phyloP scores from a whole-genome alignment of 768 basidiomycete genomes.

The Lactarius akahatsu region DNA sequence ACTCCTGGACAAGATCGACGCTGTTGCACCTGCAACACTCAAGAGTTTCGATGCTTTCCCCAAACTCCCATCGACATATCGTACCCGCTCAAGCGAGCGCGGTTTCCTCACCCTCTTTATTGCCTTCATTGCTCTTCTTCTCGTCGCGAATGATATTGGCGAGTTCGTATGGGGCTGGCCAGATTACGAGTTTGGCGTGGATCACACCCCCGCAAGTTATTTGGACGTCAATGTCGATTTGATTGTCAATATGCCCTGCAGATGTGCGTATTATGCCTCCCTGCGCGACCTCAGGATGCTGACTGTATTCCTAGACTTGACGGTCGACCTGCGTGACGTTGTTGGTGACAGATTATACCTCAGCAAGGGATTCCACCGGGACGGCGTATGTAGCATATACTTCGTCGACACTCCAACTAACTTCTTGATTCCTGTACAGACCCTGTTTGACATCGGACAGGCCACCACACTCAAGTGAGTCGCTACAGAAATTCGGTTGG shows the following conservation, averaged over 20 bases:
- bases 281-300: background rate
- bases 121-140: constrained; percentile 58
- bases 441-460: constrained; percentile 77
- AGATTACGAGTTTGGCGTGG: constrained; percentile 86
- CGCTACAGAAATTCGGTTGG: too few species aligned
- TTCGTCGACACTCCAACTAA: constrained; percentile 4
- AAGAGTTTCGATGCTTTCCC: constrained; percentile 43
- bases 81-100: constrained; percentile 31
- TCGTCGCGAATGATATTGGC: constrained; percentile 84
- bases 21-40: constrained; percentile 33
- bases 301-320: constrained; percentile 54
- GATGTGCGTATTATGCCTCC: constrained; percentile 56
- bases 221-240: constrained; percentile 91
- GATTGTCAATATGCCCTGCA: constrained; percentile 90
- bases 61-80: constrained; percentile 41
- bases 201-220: constrained; percentile 54
- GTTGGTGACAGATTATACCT: constrained; percentile 91
- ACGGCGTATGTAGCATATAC: constrained; percentile 59
- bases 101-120: constrained; percentile 57
- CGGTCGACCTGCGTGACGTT: constrained; percentile 87
- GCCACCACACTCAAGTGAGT: constrained; percentile 62
- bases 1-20: constrained; percentile 34
- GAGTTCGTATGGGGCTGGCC: constrained; percentile 96
- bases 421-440: constrained; percentile 42
- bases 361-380: constrained; percentile 70